These are phyloP conservation scores for Boletus semigastroideus DNA, from an alignment of 1,284 basidiomycete species.

Conservation along the genomic window DNA sequence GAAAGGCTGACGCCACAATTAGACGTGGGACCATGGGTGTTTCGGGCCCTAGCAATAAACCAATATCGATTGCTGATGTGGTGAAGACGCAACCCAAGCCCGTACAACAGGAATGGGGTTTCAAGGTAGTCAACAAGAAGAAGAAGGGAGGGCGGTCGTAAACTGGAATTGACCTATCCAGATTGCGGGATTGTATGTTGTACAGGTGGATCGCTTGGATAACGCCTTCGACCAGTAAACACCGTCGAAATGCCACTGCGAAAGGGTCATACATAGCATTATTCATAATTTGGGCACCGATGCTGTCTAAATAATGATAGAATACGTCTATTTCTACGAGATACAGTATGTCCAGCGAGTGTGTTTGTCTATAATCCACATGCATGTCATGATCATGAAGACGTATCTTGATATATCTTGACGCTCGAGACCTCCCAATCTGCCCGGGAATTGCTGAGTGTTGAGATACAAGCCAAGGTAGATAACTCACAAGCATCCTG, in stretches of 20 bases:
- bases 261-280: background rate
- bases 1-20: constrained; percentile 73
- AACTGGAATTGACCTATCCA: constrained; percentile 1
- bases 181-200: constrained; percentile 10
- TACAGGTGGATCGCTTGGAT: constrained; percentile 28
- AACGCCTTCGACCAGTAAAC: constrained; percentile 12
- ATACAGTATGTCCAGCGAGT: constrained; percentile 9
- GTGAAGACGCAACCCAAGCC: constrained; percentile 87
- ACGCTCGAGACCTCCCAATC: constrained; percentile 79
- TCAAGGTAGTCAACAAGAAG: constrained; percentile 93
- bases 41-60: constrained; percentile 46
- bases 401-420: constrained; percentile 56
- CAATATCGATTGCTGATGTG: constrained; percentile 79
- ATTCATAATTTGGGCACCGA: background rate
- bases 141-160: constrained; percentile 70
- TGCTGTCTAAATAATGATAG: constrained; percentile 16
- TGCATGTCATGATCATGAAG: constrained; percentile 13
- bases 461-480: background rate
- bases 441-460: constrained; percentile 10
- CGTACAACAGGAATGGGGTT: constrained; percentile 74
- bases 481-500: constrained; percentile 70
- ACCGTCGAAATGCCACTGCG: background rate
- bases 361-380: constrained; percentile 14
- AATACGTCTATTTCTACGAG: constrained; percentile 23
- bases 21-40: constrained; percentile 44